Evolutionary conservation across 208 protist species (phyloP).

Genomic region (Trichomonas tenax): DNA sequence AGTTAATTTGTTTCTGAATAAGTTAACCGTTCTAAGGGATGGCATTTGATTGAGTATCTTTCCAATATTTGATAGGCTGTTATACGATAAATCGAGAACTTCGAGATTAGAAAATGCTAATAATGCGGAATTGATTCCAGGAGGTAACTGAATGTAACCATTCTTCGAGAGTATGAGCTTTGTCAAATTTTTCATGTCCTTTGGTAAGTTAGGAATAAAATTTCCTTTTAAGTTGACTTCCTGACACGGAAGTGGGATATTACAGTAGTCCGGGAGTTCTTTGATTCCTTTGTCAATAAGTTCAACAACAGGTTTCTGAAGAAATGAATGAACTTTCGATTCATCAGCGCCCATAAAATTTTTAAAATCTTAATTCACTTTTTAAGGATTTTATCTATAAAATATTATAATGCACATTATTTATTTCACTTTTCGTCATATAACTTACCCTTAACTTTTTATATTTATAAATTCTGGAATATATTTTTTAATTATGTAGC

Average conservation of each 20-base stretch:
- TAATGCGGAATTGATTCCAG: background rate
- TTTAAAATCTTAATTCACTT: too few species aligned
- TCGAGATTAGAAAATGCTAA: background rate
- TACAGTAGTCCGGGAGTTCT: background rate
- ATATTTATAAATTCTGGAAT: too few species aligned
- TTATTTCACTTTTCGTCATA: too few species aligned
- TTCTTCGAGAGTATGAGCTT: background rate
- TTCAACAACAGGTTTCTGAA: background rate
- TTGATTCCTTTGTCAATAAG: background rate
- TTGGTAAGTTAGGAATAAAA: background rate
- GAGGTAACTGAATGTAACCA: background rate
- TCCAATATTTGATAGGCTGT: background rate
- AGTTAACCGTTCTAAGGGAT: background rate
- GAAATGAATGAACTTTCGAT: background rate
- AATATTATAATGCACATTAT: too few species aligned
- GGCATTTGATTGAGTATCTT: background rate
- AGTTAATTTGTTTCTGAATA: background rate
- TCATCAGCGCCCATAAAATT: background rate
- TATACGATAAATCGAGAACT: background rate
- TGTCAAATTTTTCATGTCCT: background rate
- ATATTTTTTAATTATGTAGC: too few species aligned
- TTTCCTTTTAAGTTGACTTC: background rate
- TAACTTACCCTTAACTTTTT: too few species aligned
- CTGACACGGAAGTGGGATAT: background rate
- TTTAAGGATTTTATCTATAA: too few species aligned